phyloP scores from a whole-genome alignment of 1,284 basidiomycete genomes.

The Cryptococcus hybrid region DNA sequence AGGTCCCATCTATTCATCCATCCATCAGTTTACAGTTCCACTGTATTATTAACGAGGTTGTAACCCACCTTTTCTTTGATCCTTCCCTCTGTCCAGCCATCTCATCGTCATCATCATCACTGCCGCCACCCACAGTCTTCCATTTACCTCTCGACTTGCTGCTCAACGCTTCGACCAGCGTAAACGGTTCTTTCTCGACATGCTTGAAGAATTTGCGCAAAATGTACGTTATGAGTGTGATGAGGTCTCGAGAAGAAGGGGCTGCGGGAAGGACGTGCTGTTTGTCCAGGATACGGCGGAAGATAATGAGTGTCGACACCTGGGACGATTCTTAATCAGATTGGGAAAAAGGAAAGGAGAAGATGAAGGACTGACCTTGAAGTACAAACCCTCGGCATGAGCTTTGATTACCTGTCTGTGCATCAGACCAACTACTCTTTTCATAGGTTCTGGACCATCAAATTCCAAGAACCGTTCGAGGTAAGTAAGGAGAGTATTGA shows the following conservation, averaged over 20 bases:
- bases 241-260: conserved; percentile 75
- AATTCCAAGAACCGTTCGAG: conserved; percentile 78
- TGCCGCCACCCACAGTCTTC: conserved; percentile 71
- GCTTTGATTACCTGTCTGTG: conserved; percentile 84
- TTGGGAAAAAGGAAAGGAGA: neutral
- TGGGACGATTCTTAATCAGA: conserved; percentile 41
- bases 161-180: conserved; percentile 84
- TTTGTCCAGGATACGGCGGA: conserved; percentile 76
- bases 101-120: conserved; percentile 50
- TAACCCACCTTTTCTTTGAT: conserved; percentile 46
- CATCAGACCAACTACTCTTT: conserved; percentile 77
- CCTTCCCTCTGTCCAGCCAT: conserved; percentile 50
- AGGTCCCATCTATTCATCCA: conserved; percentile 35
- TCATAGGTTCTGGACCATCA: conserved; percentile 73
- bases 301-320: conserved; percentile 81
- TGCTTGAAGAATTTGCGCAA: conserved; percentile 90
- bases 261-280: conserved; percentile 71
- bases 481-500: conserved; percentile 75
- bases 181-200: conserved; percentile 72
- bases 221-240: conserved; percentile 76
- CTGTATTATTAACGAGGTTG: neutral
- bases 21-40: neutral
- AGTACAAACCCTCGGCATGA: conserved; percentile 88
- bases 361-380: conserved; percentile 62
- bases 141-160: conserved; percentile 82